These are phyloP conservation scores for Hemisphaericaspora nanyangensis DNA, from an alignment of 805 yeast species.

Conservation along the genomic window DNA sequence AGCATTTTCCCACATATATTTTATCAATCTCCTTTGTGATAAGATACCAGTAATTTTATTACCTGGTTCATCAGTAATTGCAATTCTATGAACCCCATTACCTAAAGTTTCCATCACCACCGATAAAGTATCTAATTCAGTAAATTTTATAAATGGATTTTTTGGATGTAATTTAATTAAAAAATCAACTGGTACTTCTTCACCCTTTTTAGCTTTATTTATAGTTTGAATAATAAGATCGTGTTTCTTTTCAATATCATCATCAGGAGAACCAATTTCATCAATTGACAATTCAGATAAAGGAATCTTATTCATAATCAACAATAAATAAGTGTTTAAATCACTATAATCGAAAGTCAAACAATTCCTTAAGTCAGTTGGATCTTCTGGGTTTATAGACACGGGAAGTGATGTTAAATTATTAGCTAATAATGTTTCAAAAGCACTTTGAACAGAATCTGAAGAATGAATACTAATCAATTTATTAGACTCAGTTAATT, in stretches of 20 bases:
- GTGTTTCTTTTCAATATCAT: conserved; percentile 23
- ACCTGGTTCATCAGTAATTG: conserved; percentile 53
- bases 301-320: conserved; percentile 72
- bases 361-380: conserved; percentile 57
- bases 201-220: conserved; percentile 74
- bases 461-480: conserved; percentile 65
- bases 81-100: conserved; percentile 93
- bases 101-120: conserved; percentile 84
- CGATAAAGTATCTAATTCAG: conserved; percentile 62
- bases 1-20: conserved; percentile 89
- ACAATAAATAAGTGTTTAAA: conserved; percentile 76
- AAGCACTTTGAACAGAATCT: conserved; percentile 82
- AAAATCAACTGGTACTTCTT: conserved; percentile 87
- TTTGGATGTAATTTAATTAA: conserved; percentile 82
- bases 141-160: conserved; percentile 79
- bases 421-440: conserved; percentile 66
- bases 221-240: conserved; percentile 42
- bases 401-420: conserved; percentile 88
- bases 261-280: conserved; percentile 24
- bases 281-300: conserved; percentile 31
- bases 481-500: conserved; percentile 75
- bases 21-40: conserved; percentile 84
- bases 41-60: conserved; percentile 77
- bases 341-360: conserved; percentile 90
- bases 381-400: conserved; percentile 36